Evolutionary conservation across 768 basidiomycete species (phyloP).

Genomic region (Cytidiella melzeri): DNA sequence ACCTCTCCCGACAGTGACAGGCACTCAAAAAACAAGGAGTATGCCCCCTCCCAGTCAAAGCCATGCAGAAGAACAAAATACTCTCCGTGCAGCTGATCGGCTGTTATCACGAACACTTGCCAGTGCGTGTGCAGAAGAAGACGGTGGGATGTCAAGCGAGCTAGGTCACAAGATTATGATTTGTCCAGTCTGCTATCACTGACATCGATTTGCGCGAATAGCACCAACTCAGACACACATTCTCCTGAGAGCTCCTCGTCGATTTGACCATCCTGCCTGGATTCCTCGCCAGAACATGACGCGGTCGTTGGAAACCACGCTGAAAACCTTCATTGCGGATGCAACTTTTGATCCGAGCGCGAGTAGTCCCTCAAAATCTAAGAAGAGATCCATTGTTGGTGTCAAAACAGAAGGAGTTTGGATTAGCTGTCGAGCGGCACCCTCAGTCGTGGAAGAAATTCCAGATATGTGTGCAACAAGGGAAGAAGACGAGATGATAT

Average conservation of each 20-base stretch:
- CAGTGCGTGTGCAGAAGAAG: conserved; percentile 37
- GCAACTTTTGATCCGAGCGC: conserved; percentile 16
- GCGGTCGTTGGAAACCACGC: conserved; percentile 29
- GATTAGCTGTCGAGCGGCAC: conserved; percentile 25
- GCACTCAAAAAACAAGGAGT: neutral
- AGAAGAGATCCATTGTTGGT: conserved; percentile 16
- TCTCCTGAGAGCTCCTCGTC: conserved; percentile 40
- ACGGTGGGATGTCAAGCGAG: conserved; percentile 37
- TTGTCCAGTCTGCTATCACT: neutral
- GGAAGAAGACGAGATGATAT: conserved; percentile 44
- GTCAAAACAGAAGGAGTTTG: conserved; percentile 37
- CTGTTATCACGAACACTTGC: conserved; percentile 40
- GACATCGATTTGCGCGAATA: conserved; percentile 12
- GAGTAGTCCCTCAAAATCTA: conserved; percentile 25
- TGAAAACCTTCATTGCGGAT: conserved; percentile 30
- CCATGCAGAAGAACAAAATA: conserved; percentile 27
- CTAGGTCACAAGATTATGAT: conserved; percentile 25
- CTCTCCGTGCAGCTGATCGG: conserved; percentile 21
- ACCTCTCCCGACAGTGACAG: neutral
- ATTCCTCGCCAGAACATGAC: conserved; percentile 39
- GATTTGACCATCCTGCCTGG: conserved; percentile 43
- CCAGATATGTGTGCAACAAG: conserved; percentile 16
- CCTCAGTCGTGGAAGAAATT: too few species aligned
- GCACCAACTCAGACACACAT: conserved; percentile 44
- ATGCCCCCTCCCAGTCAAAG: conserved; percentile 8